Base-by-base conservation (phyloP, 768 basidiomycete species). In the Tremella mesenterica region DNA sequence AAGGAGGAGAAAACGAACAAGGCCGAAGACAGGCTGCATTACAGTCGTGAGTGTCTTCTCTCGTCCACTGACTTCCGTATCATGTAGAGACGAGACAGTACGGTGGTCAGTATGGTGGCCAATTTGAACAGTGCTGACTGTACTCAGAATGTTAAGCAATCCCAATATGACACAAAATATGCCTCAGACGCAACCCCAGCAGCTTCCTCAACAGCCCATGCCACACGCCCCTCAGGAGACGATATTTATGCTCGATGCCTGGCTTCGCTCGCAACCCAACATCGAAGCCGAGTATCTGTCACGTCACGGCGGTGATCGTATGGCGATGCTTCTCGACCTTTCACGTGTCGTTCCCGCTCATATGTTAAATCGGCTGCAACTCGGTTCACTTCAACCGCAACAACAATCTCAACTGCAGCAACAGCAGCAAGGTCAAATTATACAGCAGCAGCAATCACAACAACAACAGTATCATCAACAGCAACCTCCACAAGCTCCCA, bases 381-480 rank as follows among this genome's bases (percentile, higher is more conserved):
- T 41, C 14, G 38, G 8, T n/a, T n/a, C 38, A 5, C 23, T 41
- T 4, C 47, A 30, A 48, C 26, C 23, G 28, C 47, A 48, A 29
- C 41, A 43, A 20, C 41, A 43, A 25, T 25, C 18, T 10, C 41
- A 43, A 20, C 41, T 20, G 8, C 41, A 43, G 18, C 41, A 43
- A 20, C 47, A 48, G 27, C 47, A 48, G 29, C 47, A 48, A 31
- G 29, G 34, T 20, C 47, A 48, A 16, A 18, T 18, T 4, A 18
- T 12, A 7, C 47, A 48, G 29, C 47, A 48, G n/a, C 47, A 48
- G 10, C 26, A 29, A 8, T 31, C 6, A 20, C 29, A 29, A 18
- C 47, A 48, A 18, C 25, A 29, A n/a, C 47, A 28, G 9, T 31
- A 48, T 14, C 47, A 48, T 16, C 47, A 48, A 18, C 47, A 48